Evolutionary conservation across 805 yeast species (phyloP).

Genomic region (Isabelozyma pseudorhagii): DNA sequence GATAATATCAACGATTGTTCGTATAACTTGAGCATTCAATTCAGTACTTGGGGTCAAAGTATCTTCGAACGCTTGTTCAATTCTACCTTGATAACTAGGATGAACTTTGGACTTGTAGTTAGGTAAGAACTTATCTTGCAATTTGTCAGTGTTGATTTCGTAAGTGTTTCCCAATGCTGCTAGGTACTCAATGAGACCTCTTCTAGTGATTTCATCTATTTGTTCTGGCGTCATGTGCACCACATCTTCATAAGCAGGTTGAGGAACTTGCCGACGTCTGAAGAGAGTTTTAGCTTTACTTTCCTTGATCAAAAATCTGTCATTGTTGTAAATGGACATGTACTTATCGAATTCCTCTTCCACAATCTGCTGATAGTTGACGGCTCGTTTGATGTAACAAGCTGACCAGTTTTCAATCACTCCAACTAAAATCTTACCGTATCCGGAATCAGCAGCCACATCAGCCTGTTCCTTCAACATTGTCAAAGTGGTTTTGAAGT

Average conservation of each 20-base stretch:
- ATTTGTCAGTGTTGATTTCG: conserved; percentile 66
- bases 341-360: conserved; percentile 41
- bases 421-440: conserved; percentile 74
- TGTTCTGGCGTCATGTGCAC: conserved; percentile 41
- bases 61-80: conserved; percentile 34
- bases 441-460: conserved; percentile 81
- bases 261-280: conserved; percentile 13
- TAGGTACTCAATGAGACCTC: conserved; percentile 77
- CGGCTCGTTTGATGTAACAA: conserved; percentile 58
- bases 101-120: conserved; percentile 60
- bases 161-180: conserved; percentile 86
- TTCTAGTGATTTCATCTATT: conserved; percentile 37
- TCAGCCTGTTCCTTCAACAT: conserved; percentile 89
- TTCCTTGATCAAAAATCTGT: conserved; percentile 41
- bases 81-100: conserved; percentile 31
- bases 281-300: conserved; percentile 37
- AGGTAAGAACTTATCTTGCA: conserved; percentile 63
- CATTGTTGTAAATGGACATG: conserved; percentile 40
- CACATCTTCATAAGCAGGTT: conserved; percentile 19
- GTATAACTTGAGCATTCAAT: conserved; percentile 73
- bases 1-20: conserved; percentile 63
- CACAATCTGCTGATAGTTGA: conserved; percentile 56
- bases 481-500: conserved; percentile 73
- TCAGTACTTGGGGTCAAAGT: conserved; percentile 66
- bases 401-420: conserved; percentile 70